Percentiles rank a stretch among this genome's conserved stretches.
phyloP scores from a whole-genome alignment of 805 yeast species.

The Cephaloascus albidus region DNA sequence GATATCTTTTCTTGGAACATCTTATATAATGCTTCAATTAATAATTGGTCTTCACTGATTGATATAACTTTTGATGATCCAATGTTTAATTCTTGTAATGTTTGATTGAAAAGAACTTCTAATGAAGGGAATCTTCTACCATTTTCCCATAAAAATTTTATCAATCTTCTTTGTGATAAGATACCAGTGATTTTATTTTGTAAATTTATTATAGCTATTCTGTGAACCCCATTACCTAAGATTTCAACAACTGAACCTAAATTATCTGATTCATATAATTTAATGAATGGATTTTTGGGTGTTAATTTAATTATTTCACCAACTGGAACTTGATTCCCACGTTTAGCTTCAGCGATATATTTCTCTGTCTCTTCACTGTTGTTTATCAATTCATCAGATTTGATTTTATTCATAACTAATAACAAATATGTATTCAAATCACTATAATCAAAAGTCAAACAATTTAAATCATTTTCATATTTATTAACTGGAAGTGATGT shows the following conservation, averaged over 20 bases:
- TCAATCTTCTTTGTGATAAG: conserved; percentile 81
- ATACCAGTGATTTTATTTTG: conserved; percentile 65
- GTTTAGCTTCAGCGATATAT: conserved; percentile 55
- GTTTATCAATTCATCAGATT: conserved; percentile 23
- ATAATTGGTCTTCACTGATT: conserved; percentile 76
- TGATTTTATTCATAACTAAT: conserved; percentile 69
- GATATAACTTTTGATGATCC: conserved; percentile 68
- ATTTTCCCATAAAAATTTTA: conserved; percentile 85
- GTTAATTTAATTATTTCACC: conserved; percentile 77
- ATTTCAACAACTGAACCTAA: conserved; percentile 73
- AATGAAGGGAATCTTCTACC: conserved; percentile 78
- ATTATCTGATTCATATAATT: conserved; percentile 59
- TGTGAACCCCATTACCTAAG: conserved; percentile 91
- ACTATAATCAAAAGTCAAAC: conserved; percentile 84
- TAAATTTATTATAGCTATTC: conserved; percentile 71
- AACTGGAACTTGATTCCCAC: conserved; percentile 88
- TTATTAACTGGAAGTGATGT: conserved; percentile 80
- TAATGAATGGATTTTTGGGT: conserved; percentile 82
- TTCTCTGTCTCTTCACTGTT: conserved; percentile 29
- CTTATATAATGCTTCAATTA: conserved; percentile 76
- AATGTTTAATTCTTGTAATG: conserved; percentile 65
- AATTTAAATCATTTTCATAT: conserved; percentile 46
- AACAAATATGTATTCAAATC: conserved; percentile 83
- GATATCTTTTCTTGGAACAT: conserved; percentile 83
- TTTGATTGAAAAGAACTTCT: conserved; percentile 61